phyloP scores from a whole-genome alignment of 345 rosid species.

The Gossypium longicalyx region DNA sequence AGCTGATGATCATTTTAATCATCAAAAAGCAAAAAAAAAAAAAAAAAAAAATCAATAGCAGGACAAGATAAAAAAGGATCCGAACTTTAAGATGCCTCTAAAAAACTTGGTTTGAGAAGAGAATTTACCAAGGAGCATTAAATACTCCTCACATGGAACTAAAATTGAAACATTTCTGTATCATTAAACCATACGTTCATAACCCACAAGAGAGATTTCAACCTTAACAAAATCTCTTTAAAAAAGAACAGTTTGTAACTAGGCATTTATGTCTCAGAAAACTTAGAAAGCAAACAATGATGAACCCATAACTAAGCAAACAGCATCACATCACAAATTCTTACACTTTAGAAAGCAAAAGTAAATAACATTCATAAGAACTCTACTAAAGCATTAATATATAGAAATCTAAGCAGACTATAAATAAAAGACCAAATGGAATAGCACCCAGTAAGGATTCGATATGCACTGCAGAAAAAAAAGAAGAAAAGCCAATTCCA shows the following conservation, averaged over 20 bases:
- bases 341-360: background rate
- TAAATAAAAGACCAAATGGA: background rate
- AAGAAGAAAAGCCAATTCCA: slow-evolving; percentile 14
- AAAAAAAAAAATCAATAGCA: background rate
- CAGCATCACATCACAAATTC: background rate
- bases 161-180: background rate
- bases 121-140: background rate
- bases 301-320: background rate
- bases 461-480: background rate
- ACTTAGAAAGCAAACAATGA: background rate
- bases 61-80: background rate
- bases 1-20: slow-evolving; percentile 7
- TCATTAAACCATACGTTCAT: background rate
- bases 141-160: background rate
- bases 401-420: slow-evolving; percentile 1
- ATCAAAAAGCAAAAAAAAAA: background rate
- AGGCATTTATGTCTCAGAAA: background rate
- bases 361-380: background rate
- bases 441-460: background rate
- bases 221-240: background rate
- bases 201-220: background rate
- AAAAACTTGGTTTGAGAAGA: background rate
- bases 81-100: background rate
- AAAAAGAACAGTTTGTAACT: background rate
- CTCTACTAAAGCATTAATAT: background rate